Evolutionary conservation across 371 early-diverging fungal species (phyloP).

Genomic region (Mortierella sp.): DNA sequence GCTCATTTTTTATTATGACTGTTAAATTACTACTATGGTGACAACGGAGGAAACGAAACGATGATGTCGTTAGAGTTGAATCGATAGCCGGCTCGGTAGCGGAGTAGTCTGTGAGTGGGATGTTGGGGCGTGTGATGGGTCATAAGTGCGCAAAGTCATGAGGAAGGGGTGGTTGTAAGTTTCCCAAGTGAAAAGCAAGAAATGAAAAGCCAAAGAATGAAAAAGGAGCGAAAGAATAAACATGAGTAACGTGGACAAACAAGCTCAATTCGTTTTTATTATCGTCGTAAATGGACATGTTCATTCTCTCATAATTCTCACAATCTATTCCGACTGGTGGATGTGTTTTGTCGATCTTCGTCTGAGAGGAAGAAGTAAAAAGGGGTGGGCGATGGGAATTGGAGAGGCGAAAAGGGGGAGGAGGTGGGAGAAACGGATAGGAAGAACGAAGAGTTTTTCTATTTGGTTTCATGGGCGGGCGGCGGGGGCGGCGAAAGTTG

Average conservation of each 20-base stretch:
- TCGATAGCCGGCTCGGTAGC: constrained; percentile 1
- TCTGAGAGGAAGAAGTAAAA: not conserved
- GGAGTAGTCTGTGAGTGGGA: not conserved
- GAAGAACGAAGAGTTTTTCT: not conserved
- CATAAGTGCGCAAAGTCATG: not conserved
- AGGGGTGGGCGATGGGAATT: not conserved
- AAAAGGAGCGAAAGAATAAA: too few species aligned
- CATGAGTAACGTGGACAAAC: not conserved
- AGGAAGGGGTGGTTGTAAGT: not conserved
- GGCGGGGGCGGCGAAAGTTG: not conserved
- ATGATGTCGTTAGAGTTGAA: not conserved
- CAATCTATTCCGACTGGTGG: not conserved
- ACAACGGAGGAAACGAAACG: too few species aligned
- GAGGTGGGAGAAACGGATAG: not conserved
- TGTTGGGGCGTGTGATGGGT: not conserved
- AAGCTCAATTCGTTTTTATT: not conserved
- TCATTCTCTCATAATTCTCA: not conserved
- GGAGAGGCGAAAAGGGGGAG: not conserved
- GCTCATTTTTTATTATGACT: not conserved
- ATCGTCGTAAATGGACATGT: not conserved
- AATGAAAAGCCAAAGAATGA: not conserved
- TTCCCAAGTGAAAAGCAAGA: too few species aligned
- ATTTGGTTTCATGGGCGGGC: not conserved
- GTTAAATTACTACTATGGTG: not conserved
- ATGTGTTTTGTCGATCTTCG: not conserved